These are phyloP conservation scores for Ophiostoma novo-ulmi DNA, from an alignment of 2,329 filamentous ascomycete genomes.

Conservation along the genomic window DNA sequence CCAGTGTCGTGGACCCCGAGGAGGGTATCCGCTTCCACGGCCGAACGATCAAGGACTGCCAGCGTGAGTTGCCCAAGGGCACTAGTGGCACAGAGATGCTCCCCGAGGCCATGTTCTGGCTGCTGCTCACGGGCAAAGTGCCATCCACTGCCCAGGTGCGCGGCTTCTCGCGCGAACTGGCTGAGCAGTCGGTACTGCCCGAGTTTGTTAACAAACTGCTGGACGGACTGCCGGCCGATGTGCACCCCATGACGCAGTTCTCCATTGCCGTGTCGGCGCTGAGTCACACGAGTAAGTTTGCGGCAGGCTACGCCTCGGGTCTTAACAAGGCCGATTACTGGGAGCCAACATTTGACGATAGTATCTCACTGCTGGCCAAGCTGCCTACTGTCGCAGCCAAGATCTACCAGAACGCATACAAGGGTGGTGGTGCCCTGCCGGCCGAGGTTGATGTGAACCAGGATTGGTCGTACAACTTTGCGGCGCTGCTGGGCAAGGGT, in stretches of 20 bases:
- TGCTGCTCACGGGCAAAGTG: conserved; percentile 87
- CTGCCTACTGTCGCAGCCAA: conserved; percentile 94
- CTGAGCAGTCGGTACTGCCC: conserved; percentile 78
- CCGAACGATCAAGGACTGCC: conserved; percentile 96
- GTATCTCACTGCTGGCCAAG: conserved; percentile 89
- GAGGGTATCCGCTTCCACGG: conserved; percentile 98
- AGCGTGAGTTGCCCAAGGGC: conserved; percentile 87
- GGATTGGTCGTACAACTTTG: conserved; percentile 99
- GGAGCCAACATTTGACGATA: conserved; percentile 96
- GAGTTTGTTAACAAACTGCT: conserved; percentile 81
- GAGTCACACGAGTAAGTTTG: conserved; percentile 90
- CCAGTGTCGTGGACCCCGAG: conserved; percentile 90
- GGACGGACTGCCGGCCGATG: conserved; percentile 78
- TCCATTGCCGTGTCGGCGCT: conserved; percentile 92
- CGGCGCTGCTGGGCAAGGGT: conserved; percentile 87
- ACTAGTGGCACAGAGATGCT: conserved; percentile 92
- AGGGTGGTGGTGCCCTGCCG: conserved; percentile 66
- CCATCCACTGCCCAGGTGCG: conserved; percentile 79
- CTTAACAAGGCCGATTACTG: conserved; percentile 96
- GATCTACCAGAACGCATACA: conserved; percentile 91
- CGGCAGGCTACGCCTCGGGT: conserved; percentile 84
- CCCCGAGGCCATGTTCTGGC: conserved; percentile 99
- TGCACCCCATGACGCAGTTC: conserved; percentile 98
- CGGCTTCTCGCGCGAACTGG: conserved; percentile 75
- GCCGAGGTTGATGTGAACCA: conserved; percentile 73